Conservation (phyloP, 1,139 yeast genomes). For the Zygosaccharomyces sapae region DNA sequence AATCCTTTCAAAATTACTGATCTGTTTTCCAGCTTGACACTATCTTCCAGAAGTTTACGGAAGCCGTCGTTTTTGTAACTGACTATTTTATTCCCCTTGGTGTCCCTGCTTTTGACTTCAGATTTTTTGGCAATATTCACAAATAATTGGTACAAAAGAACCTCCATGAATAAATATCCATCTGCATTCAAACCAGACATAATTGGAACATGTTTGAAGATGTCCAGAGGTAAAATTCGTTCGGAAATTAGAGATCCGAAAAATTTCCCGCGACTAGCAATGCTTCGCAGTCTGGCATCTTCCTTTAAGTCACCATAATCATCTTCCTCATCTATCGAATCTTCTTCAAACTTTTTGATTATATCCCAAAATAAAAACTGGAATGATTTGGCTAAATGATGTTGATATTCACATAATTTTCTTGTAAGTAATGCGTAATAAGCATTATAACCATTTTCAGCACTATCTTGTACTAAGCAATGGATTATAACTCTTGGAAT, state of each 20-base stretch:
- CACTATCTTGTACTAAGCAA: conserved; percentile 71
- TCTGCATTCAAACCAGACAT: conserved; percentile 67
- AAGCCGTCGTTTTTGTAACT: conserved; percentile 54
- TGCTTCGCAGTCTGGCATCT: conserved; percentile 51
- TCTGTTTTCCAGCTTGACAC: conserved; percentile 52
- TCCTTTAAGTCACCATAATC: conserved; percentile 39
- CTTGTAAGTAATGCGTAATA: conserved; percentile 79
- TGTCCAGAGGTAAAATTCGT: conserved; percentile 66
- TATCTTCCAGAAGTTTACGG: conserved; percentile 52
- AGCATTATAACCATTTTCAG: conserved; percentile 68
- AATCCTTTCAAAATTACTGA: conserved; percentile 62
- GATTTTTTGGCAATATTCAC: conserved; percentile 67
- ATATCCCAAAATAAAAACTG: conserved; percentile 91
- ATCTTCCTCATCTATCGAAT: conserved; percentile 38
- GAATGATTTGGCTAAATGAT: conserved; percentile 69
- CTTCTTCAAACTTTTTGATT: conserved; percentile 64
- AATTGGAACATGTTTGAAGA: conserved; percentile 69
- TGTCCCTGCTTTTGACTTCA: conserved; percentile 45
- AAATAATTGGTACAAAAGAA: conserved; percentile 63
- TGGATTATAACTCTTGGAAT: conserved; percentile 81
- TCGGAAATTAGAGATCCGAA: conserved; percentile 73
- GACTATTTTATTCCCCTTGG: conserved; percentile 37
- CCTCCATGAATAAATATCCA: conserved; percentile 64
- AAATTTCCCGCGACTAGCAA: conserved; percentile 72
- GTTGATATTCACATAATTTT: conserved; percentile 63